phyloP scores from a whole-genome alignment of 2,329 filamentous ascomycete species.

The Botryotinia narcissicola region DNA sequence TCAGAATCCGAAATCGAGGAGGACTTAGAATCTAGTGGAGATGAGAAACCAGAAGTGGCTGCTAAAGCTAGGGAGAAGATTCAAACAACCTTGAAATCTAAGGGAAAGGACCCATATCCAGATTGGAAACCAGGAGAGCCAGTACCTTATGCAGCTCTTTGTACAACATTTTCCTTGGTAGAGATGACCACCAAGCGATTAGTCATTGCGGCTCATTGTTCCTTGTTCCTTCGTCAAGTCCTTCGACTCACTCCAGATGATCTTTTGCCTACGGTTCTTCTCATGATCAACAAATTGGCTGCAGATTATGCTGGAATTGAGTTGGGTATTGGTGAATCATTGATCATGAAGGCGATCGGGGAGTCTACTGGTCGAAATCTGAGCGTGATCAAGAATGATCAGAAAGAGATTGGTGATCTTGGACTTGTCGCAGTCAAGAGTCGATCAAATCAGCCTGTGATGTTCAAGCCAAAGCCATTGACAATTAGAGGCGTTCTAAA shows the following conservation, averaged over 20 bases:
- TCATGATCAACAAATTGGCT: conserved; percentile 98
- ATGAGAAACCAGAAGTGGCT: conserved; percentile 67
- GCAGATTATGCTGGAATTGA: conserved; percentile 96
- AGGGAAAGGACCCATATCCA: conserved; percentile 78
- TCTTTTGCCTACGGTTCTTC: conserved; percentile 79
- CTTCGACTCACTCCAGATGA: conserved; percentile 85
- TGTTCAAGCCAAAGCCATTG: conserved; percentile 95
- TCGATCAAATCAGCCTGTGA: conserved; percentile 89
- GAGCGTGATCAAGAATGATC: conserved; percentile 88
- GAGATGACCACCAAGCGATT: conserved; percentile 93
- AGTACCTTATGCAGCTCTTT: conserved; percentile 91
- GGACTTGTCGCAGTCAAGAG: conserved; percentile 95
- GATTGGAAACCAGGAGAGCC: conserved; percentile 90
- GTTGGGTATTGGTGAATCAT: conserved; percentile 93
- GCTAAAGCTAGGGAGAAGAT: conserved; percentile 78
- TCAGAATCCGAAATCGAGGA: conserved; percentile 49
- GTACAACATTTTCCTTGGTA: conserved; percentile 89
- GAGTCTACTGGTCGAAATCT: conserved; percentile 88
- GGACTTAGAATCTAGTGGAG: conserved; percentile 48
- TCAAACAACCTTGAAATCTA: conserved; percentile 69
- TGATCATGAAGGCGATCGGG: conserved; percentile 98
- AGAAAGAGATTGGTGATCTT: conserved; percentile 93
- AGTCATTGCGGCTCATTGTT: conserved; percentile 83
- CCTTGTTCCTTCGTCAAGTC: conserved; percentile 90
- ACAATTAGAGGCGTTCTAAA: conserved; percentile 85